Percentiles rank a stretch among this genome's conserved stretches.
phyloP scores from a whole-genome alignment of 2,329 filamentous ascomycete genomes.

The Diatrype stigma region DNA sequence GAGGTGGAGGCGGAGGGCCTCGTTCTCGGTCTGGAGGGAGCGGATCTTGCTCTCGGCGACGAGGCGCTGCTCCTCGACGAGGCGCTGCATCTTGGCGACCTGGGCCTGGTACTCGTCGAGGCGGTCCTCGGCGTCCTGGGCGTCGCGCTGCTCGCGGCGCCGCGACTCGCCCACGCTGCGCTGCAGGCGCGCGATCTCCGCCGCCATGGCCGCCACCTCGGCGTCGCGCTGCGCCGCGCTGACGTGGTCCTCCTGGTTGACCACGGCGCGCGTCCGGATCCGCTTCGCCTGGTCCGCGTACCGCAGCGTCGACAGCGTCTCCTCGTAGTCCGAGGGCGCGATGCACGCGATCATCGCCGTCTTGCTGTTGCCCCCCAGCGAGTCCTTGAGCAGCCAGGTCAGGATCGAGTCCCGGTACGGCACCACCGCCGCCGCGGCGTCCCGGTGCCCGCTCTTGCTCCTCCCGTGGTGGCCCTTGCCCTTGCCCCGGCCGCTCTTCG shows the following conservation, averaged over 20 bases:
- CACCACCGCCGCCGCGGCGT: constrained; percentile 54
- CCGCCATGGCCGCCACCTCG: constrained; percentile 90
- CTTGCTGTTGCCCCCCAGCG: constrained; percentile 92
- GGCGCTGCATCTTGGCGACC: constrained; percentile 82
- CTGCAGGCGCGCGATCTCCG: constrained; percentile 85
- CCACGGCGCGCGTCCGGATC: constrained; percentile 87
- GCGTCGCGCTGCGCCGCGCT: constrained; percentile 90
- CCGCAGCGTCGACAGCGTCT: constrained; percentile 90
- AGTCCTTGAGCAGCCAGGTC: constrained; percentile 89
- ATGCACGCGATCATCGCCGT: constrained; percentile 99
- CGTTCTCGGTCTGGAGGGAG: constrained; percentile 83
- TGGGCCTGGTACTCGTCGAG: constrained; percentile 93
- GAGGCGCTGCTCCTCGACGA: constrained; percentile 92
- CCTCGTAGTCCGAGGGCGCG: constrained; percentile 91
- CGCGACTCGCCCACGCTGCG: constrained; percentile 64
- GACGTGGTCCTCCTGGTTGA: constrained; percentile 86
- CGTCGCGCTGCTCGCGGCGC: constrained; percentile 66
- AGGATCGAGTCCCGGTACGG: constrained; percentile 88
- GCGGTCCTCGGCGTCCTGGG: constrained; percentile 72
- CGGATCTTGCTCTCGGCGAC: constrained; percentile 93
- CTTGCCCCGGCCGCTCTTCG: constrained; percentile 47
- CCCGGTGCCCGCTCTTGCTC: no score
- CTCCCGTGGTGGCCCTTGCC: constrained; percentile 45
- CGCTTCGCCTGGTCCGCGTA: constrained; percentile 98
- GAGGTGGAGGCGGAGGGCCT: constrained; percentile 81